Conservation (phyloP, 768 basidiomycete genomes). For the Harrya chromipes region DNA sequence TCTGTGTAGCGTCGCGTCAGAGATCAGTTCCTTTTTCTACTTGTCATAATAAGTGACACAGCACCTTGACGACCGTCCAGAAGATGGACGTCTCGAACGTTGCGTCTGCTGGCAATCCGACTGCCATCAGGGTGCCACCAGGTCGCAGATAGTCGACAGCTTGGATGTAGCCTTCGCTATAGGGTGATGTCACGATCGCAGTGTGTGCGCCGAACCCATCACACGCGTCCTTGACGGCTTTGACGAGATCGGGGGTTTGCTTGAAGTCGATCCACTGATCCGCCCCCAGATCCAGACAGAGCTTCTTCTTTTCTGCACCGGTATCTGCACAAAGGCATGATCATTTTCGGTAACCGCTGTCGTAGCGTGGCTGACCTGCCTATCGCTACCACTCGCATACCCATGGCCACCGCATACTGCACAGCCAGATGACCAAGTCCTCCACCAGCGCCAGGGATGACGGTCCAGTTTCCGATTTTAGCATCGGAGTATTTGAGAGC, state of each 20-base stretch:
- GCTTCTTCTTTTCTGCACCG: conserved; percentile 66
- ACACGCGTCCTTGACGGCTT: conserved; percentile 58
- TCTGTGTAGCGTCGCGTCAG: conserved; percentile 15
- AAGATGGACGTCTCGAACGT: conserved; percentile 62
- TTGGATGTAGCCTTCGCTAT: conserved; percentile 41
- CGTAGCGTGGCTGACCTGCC: conserved; percentile 28
- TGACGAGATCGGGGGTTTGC: conserved; percentile 59
- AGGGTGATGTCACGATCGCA: conserved; percentile 58
- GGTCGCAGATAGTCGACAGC: conserved; percentile 74
- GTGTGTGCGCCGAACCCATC: conserved; percentile 73
- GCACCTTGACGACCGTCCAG: conserved; percentile 63
- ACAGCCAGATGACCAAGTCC: conserved; percentile 79
- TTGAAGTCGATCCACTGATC: conserved; percentile 81
- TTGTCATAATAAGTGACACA: too few species aligned
- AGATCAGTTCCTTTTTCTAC: too few species aligned
- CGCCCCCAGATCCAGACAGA: conserved; percentile 61
- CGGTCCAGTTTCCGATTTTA: conserved; percentile 70
- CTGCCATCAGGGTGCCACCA: conserved; percentile 72
- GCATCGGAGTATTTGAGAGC: conserved; percentile 73
- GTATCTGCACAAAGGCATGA: conserved; percentile 44
- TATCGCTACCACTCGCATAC: conserved; percentile 77
- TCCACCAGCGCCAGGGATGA: conserved; percentile 75
- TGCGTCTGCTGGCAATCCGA: conserved; percentile 68
- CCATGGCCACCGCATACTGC: conserved; percentile 78
- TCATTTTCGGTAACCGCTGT: neutral